Percentiles rank a stretch among this genome's conserved stretches.
Conservation (phyloP, 2,329 filamentous ascomycete species). For the Penicillium crustosum region DNA sequence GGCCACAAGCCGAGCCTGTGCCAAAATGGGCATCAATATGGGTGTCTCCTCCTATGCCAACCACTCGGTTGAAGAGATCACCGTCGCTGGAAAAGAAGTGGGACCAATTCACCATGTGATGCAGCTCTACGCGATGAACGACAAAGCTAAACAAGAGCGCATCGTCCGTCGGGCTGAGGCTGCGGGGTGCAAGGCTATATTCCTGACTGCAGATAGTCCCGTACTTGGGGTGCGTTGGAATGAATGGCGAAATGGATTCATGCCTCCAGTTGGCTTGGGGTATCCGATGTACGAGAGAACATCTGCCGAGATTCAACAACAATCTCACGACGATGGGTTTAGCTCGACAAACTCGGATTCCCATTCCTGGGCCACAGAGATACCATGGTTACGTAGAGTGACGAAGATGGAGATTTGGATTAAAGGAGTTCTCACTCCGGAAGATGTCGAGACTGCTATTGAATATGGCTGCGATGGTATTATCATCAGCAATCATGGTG, state of each 20-base stretch:
- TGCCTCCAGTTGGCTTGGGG: conserved; percentile 43
- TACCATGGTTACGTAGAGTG: conserved; percentile 50
- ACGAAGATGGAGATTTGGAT: conserved; percentile 49
- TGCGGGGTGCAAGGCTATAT: conserved; percentile 50
- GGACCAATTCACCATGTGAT: conserved; percentile 24
- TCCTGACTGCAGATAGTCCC: conserved; percentile 57
- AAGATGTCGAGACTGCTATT: conserved; percentile 39
- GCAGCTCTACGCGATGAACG: conserved; percentile 29
- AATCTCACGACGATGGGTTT: conserved; percentile 28
- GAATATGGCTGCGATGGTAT: conserved; percentile 39
- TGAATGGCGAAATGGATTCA: conserved; percentile 55
- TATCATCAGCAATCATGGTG: conserved; percentile 42
- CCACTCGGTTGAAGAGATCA: conserved; percentile 49
- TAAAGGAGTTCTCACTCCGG: conserved; percentile 33
- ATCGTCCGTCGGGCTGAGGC: conserved; percentile 33
- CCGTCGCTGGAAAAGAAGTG: conserved; percentile 27
- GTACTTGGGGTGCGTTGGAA: conserved; percentile 55
- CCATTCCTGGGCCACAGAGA: conserved; percentile 50
- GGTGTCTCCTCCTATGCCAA: conserved; percentile 52
- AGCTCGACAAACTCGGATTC: conserved; percentile 22
- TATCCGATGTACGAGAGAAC: conserved; percentile 39
- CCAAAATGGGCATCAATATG: conserved; percentile 46
- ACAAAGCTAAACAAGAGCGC: conserved; percentile 25
- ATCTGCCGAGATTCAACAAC: conserved; percentile 23
- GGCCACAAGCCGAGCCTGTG: conserved; percentile 51